Evolutionary conservation across 805 yeast genomes (phyloP).

Genomic region (Helenozyma rhizophorensis): DNA sequence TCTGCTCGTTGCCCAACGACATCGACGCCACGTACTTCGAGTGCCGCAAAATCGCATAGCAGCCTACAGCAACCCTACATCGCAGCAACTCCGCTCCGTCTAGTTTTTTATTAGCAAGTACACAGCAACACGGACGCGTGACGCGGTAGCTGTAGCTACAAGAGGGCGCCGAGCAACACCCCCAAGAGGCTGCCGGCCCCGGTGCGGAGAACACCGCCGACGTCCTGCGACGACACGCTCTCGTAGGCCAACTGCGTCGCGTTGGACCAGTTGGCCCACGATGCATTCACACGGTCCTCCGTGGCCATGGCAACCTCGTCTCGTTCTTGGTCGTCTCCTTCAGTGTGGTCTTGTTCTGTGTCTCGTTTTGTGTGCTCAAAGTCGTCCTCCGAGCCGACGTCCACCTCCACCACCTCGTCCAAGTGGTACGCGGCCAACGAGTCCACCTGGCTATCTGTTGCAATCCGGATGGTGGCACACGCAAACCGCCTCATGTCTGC

Average conservation of each 20-base stretch:
- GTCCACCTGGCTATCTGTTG: slow-evolving; percentile 14
- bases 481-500: slow-evolving; percentile 11
- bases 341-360: background rate
- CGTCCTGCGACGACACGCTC: background rate
- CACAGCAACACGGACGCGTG: too few species aligned
- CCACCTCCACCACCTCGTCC: background rate
- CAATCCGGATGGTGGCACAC: slow-evolving; percentile 15
- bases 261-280: background rate
- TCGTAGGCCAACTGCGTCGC: background rate
- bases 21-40: slow-evolving; percentile 49
- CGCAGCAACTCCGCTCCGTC: too few species aligned
- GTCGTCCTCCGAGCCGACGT: background rate
- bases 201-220: background rate
- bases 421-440: slow-evolving; percentile 3
- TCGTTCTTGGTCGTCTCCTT: too few species aligned
- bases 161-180: background rate
- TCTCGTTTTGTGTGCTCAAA: background rate
- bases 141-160: background rate
- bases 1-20: slow-evolving; percentile 47
- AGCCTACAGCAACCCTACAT: too few species aligned
- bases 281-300: too few species aligned
- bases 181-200: background rate
- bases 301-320: background rate
- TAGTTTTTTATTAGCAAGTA: too few species aligned
- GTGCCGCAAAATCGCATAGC: slow-evolving; percentile 37